Percentiles rank a stretch among this genome's conserved stretches.
Conservation (phyloP, 371 early-diverging fungal genomes). For the Chytridium lagenaria region DNA sequence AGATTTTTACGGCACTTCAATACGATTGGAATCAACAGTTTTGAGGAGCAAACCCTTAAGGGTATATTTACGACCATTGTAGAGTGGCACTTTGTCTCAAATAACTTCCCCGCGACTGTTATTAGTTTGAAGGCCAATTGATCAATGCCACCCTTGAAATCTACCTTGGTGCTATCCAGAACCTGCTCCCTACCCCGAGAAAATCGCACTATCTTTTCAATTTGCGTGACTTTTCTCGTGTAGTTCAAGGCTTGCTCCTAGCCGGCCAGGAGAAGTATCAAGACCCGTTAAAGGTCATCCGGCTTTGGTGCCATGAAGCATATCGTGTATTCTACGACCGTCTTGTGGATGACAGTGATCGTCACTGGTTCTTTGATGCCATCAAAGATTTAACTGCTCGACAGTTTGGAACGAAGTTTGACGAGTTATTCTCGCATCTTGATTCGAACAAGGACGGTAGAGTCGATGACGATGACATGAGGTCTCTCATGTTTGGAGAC, state of each 20-base stretch:
- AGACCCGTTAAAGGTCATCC: conserved; percentile 54
- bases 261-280: conserved; percentile 51
- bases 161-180: conserved; percentile 55
- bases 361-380: conserved; percentile 56
- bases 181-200: conserved; percentile 58
- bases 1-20: conserved; percentile 63
- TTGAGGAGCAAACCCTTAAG: conserved; percentile 60
- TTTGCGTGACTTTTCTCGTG: conserved; percentile 60
- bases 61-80: conserved; percentile 61
- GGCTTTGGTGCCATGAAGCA: conserved; percentile 62
- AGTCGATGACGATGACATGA: conserved; percentile 63
- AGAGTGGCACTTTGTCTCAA: conserved; percentile 61
- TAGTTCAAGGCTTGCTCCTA: conserved; percentile 60
- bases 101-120: conserved; percentile 49
- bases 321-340: conserved; percentile 65
- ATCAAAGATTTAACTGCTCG: conserved; percentile 49
- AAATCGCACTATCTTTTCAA: conserved; percentile 67
- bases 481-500: conserved; percentile 64
- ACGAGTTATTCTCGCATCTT: conserved; percentile 56
- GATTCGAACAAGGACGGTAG: conserved; percentile 55
- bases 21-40: conserved; percentile 56
- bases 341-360: conserved; percentile 56
- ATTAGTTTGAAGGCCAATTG: conserved; percentile 40
- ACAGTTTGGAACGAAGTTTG: conserved; percentile 54
- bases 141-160: conserved; percentile 56